Base-by-base conservation (phyloP, 495 filamentous ascomycete genomes). In the Talaromyces proteolyticus region DNA sequence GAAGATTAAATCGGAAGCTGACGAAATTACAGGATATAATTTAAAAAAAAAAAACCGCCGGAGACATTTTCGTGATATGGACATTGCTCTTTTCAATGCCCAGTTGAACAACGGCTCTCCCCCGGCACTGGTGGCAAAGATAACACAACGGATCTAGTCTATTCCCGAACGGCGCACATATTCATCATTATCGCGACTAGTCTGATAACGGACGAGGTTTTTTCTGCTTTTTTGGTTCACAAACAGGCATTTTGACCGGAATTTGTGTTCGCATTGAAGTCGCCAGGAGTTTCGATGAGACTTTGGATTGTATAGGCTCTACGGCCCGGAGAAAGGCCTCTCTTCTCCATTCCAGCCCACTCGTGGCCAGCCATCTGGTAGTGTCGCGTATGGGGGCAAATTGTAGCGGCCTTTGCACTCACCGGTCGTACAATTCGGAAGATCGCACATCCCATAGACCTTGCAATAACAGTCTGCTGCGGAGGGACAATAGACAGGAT, bases 381-480 rank as follows among this genome's bases (percentile, higher is more conserved):
- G 37, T n/a, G 36, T 40, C 19, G 47, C 39, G 47, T 49, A 49
- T n/a, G 22, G 17, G 6, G 47, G 47, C 3, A 49, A 22, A 25
- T n/a, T 6, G 23, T 49, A 49, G 10, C 40, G 47, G 20, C 47
- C 47, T 11, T 39, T 16, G 20, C 47, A 49, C 20, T 40, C 47
- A 17, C n/a, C 16, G 8, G 21, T 20, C 14, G 47, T 24, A 20
- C 47, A 49, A n/a, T 39, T 19, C 4, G 47, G 36, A 10, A 49
- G 22, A 41, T 49, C 12, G 20, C 47, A 49, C 47, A 49, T 39
- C n/a, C 47, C 47, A 41, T 75, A 75, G 1, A 65, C 68, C n/a
- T 58, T 54, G 29, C 72, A 75, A 49, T 74, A 75, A 44, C 69
- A 74, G 12, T 60, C 50, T 0, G 56, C 47, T 37, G 58, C 51